These are phyloP conservation scores for Saccharum hybrid DNA, from an alignment of 202 grass and related monocot species.

Conservation along the genomic window DNA sequence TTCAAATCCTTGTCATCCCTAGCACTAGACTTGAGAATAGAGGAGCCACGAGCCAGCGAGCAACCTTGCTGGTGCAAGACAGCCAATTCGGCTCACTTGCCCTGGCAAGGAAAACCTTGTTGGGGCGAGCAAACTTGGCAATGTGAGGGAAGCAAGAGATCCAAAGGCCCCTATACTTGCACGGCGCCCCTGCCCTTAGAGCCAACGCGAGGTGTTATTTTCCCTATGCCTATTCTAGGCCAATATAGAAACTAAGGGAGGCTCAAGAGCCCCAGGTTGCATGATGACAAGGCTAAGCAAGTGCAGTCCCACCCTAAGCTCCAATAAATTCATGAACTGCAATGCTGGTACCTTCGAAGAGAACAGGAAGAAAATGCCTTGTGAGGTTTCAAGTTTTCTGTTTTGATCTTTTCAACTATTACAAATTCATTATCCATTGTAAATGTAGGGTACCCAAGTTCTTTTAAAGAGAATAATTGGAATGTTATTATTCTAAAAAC, in stretches of 20 bases:
- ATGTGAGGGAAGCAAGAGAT: background rate
- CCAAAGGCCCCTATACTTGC: background rate
- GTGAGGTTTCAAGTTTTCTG: background rate
- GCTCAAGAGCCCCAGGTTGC: background rate
- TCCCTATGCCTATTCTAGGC: background rate
- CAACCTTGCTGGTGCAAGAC: background rate
- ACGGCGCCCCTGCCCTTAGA: background rate
- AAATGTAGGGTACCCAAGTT: background rate
- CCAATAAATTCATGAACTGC: background rate
- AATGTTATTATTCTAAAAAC: background rate
- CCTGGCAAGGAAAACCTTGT: background rate
- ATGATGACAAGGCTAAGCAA: background rate
- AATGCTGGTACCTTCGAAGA: background rate
- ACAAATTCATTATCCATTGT: background rate
- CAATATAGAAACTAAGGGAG: background rate
- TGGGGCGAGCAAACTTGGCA: background rate
- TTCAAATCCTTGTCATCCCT: too few species aligned
- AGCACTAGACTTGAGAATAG: too few species aligned
- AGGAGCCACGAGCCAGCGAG: too few species aligned
- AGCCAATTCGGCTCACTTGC: background rate
- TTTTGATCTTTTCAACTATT: background rate
- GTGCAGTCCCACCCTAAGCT: background rate
- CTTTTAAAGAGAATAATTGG: constrained; percentile 18
- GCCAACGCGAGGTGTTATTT: background rate
- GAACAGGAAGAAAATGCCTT: background rate